A percentile compares a stretch with the other conserved stretches of the same genome.
Evolutionary conservation across 1,139 yeast genomes (phyloP).

Genomic region (Taphrina deformans): DNA sequence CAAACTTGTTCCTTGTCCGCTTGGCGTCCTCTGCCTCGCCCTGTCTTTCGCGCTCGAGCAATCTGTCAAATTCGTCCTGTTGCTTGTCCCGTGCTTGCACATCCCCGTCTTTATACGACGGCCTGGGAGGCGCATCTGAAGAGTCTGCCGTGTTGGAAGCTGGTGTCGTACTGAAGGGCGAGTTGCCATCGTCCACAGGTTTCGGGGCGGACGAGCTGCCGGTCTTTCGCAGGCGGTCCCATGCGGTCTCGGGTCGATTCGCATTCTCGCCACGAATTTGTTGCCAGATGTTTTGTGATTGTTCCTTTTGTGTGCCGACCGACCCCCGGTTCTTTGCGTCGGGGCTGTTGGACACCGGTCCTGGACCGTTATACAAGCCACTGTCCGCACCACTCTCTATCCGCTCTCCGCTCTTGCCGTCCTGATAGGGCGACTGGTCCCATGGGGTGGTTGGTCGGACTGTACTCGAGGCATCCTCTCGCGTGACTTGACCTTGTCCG

Average conservation of each 20-base stretch:
- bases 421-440: not conserved
- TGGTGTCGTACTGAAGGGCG: not conserved
- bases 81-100: not conserved
- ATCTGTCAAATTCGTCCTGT: conserved; percentile 23
- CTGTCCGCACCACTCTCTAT: not conserved
- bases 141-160: not conserved
- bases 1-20: conserved; percentile 23
- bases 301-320: not conserved
- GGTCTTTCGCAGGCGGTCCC: conserved; percentile 21
- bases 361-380: conserved; percentile 14
- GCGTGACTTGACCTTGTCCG: not conserved
- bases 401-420: not conserved
- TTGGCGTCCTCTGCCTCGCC: conserved; percentile 21
- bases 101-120: not conserved
- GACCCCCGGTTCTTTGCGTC: not conserved
- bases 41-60: conserved; percentile 22
- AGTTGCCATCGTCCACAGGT: not conserved
- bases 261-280: conserved; percentile 23
- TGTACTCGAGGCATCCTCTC: not conserved
- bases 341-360: not conserved
- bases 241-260: conserved; percentile 25
- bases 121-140: not conserved
- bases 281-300: conserved; percentile 21
- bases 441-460: not conserved
- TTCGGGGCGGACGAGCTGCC: not conserved